Evolutionary conservation across 108 stramenopile genomes (phyloP).

Genomic region (Fragilariopsis cylindrus): DNA sequence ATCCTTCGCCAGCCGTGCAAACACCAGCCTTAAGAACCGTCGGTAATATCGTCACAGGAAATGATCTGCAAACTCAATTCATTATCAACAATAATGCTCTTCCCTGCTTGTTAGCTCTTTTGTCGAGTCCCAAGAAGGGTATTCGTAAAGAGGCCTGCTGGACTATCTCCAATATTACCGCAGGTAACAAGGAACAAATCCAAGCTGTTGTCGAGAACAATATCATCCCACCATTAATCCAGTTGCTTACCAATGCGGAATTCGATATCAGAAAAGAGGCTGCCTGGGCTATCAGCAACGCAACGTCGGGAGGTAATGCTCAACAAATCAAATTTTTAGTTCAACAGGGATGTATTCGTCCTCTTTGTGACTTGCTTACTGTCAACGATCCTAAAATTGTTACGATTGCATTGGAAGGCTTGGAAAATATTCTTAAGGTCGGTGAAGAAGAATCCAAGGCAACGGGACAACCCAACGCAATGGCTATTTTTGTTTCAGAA

Average conservation of each 20-base stretch:
- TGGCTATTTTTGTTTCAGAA: constrained; percentile 92
- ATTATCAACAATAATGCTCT: constrained; percentile 96
- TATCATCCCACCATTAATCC: constrained; percentile 95
- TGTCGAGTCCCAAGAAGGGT: constrained; percentile 93
- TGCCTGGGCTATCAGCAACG: constrained; percentile 98
- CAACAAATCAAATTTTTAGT: constrained; percentile 95
- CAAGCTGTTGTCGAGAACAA: constrained; percentile 95
- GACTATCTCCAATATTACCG: constrained; percentile 99
- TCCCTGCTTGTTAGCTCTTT: constrained; percentile 90
- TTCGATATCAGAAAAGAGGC: constrained; percentile 99
- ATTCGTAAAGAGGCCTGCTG: constrained; percentile 99
- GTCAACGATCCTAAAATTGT: constrained; percentile 96
- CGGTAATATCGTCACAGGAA: constrained; percentile 98
- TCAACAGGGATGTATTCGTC: constrained; percentile 92
- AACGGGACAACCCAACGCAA: constrained; percentile 80
- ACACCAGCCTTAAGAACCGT: constrained; percentile 98
- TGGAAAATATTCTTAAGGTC: constrained; percentile 98
- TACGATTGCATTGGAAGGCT: constrained; percentile 95
- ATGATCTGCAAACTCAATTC: constrained; percentile 94
- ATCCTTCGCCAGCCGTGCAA: constrained; percentile 91
- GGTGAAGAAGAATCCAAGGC: constrained; percentile 89
- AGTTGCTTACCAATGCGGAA: constrained; percentile 90
- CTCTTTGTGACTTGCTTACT: constrained; percentile 89
- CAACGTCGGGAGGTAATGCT: constrained; percentile 94
- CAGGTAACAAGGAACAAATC: constrained; percentile 98